Percentiles rank a stretch among this genome's conserved stretches.
Conservation (phyloP, 257 asterid genomes). For the Echium plantagineum region DNA sequence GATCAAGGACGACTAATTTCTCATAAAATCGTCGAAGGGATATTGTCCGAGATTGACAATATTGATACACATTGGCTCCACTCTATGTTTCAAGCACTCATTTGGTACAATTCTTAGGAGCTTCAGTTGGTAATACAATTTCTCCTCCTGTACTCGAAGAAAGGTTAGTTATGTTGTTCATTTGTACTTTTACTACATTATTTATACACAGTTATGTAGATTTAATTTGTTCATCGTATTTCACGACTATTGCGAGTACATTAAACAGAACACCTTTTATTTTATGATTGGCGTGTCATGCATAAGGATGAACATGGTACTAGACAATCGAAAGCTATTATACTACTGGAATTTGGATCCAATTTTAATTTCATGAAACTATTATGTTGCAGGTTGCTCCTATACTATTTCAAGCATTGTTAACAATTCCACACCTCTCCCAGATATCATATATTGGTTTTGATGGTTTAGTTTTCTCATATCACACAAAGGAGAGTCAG, state of each 20-base stretch:
- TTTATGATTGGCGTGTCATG: too few species aligned
- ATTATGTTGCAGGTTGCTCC: too few species aligned
- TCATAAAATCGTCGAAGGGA: constrained; percentile 18
- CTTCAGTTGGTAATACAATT: constrained; percentile 33
- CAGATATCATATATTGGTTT: neutral
- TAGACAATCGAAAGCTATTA: too few species aligned
- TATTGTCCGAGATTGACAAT: neutral
- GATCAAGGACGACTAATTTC: neutral
- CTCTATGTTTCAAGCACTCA: neutral
- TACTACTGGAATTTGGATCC: too few species aligned
- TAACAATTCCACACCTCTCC: too few species aligned
- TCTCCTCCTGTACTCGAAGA: constrained; percentile 31
- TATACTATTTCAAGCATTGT: too few species aligned
- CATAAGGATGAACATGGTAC: too few species aligned
- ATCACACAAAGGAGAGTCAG: constrained; percentile 20
- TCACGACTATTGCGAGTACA: too few species aligned
- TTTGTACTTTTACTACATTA: constrained; percentile 8
- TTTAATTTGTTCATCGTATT: too few species aligned
- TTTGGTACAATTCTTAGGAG: constrained; percentile 4
- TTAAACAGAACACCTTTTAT: too few species aligned
- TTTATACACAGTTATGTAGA: too few species aligned
- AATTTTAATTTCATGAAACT: too few species aligned
- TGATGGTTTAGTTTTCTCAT: constrained; percentile 41
- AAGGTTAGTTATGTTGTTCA: constrained; percentile 24
- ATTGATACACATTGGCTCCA: neutral